Percentiles rank a stretch among this genome's conserved stretches.
These are phyloP conservation scores for Fusarium austroafricanum DNA, from an alignment of 2,329 filamentous ascomycete genomes.

Conservation along the genomic window DNA sequence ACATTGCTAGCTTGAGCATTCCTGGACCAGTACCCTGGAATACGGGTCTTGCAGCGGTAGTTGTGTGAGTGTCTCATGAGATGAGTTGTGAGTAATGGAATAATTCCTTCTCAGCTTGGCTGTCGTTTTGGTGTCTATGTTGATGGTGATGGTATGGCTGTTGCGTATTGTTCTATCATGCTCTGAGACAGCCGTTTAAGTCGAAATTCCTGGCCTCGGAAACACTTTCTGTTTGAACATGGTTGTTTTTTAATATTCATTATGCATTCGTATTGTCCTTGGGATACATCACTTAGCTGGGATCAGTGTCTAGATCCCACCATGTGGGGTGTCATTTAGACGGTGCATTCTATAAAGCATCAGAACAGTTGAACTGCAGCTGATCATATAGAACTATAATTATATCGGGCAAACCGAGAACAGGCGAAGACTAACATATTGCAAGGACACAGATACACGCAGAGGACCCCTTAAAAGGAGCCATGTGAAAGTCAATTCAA, in stretches of 20 bases:
- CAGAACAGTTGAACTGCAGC: background rate
- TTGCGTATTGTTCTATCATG: background rate
- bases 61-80: slow-evolving; percentile 19
- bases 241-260: background rate
- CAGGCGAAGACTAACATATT: background rate
- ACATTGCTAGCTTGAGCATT: slow-evolving; percentile 22
- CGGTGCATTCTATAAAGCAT: background rate
- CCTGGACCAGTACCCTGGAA: slow-evolving; percentile 25
- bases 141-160: background rate
- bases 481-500: background rate
- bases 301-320: background rate
- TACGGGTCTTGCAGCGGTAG: slow-evolving; percentile 8
- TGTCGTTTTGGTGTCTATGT: background rate
- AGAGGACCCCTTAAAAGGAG: background rate
- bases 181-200: slow-evolving; percentile 1
- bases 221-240: background rate
- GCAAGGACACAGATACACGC: background rate
- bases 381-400: background rate
- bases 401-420: background rate
- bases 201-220: background rate
- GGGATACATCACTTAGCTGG: background rate
- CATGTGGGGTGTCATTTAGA: background rate
- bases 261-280: background rate
- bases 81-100: background rate
- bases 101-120: background rate